Percentiles rank a stretch among this genome's conserved stretches.
Evolutionary conservation across 1,284 basidiomycete genomes (phyloP).

Genomic region (Amylostereum areolatum): DNA sequence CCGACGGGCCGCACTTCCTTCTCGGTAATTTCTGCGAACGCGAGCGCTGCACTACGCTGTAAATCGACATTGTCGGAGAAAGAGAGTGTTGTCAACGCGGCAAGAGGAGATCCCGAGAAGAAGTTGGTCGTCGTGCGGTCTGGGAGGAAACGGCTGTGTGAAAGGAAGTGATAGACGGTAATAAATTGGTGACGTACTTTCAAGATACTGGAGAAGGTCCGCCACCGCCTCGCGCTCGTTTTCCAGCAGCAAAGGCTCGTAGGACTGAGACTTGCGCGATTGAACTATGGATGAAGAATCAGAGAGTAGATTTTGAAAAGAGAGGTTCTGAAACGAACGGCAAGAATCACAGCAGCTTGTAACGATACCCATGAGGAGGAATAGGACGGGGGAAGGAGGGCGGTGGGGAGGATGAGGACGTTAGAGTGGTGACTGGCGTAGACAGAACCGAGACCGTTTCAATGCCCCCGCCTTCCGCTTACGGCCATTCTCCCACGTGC

Average conservation of each 20-base stretch:
- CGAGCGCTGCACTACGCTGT: conserved; percentile 95
- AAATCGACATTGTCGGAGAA: conserved; percentile 99
- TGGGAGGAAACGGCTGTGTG: conserved; percentile 26
- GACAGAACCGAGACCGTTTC: background rate
- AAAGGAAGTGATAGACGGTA: background rate
- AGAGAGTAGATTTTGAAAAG: conserved; percentile 6
- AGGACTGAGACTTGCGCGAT: conserved; percentile 76
- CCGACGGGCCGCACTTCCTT: conserved; percentile 98
- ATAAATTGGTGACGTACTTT: conserved; percentile 61
- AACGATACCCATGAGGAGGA: conserved; percentile 42
- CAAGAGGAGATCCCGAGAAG: conserved; percentile 88
- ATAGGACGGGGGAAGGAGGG: conserved; percentile 14
- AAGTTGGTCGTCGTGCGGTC: conserved; percentile 96
- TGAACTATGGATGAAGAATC: conserved; percentile 41
- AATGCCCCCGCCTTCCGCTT: background rate
- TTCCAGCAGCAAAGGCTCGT: conserved; percentile 93
- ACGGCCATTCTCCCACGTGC: background rate
- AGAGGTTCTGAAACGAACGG: conserved; percentile 34
- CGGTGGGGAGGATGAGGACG: conserved; percentile 14
- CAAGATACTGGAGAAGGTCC: conserved; percentile 94
- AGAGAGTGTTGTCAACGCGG: conserved; percentile 93
- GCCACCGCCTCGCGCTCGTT: conserved; percentile 99
- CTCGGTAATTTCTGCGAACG: conserved; percentile 99
- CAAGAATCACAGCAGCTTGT: conserved; percentile 76
- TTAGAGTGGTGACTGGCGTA: conserved; percentile 11